Conservation (phyloP, 75 land plant species). For the Picea glauca region DNA sequence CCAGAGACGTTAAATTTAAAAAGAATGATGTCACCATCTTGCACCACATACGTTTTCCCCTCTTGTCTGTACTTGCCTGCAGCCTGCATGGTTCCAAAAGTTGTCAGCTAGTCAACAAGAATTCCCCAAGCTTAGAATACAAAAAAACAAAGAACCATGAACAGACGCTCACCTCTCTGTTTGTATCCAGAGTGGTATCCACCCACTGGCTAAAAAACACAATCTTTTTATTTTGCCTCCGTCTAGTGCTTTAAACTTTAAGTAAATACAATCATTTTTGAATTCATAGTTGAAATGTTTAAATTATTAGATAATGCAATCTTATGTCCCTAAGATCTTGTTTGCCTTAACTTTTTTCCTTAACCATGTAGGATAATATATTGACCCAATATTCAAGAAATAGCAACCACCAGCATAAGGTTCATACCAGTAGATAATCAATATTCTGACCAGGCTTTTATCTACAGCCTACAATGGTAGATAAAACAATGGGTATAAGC, state of each 20-base stretch:
- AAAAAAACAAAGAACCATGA: neutral
- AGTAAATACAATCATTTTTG: neutral
- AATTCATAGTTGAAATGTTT: neutral
- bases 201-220: neutral
- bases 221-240: neutral
- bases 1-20: constrained; percentile 98
- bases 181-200: neutral
- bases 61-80: constrained; percentile 96
- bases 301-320: neutral
- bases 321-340: neutral
- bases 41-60: constrained; percentile 95
- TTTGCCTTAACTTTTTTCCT: neutral
- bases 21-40: constrained; percentile 96
- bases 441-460: neutral
- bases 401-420: neutral
- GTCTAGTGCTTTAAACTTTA: neutral
- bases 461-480: neutral
- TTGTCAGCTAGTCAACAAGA: neutral
- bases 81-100: constrained; percentile 46
- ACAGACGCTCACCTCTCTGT: neutral
- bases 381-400: neutral
- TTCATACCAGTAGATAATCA: neutral
- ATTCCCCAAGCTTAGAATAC: neutral
- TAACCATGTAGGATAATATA: neutral
- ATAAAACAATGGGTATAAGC: no score